Base-by-base conservation (phyloP, 345 rosid genomes). In the Abelmoschus esculentus region DNA sequence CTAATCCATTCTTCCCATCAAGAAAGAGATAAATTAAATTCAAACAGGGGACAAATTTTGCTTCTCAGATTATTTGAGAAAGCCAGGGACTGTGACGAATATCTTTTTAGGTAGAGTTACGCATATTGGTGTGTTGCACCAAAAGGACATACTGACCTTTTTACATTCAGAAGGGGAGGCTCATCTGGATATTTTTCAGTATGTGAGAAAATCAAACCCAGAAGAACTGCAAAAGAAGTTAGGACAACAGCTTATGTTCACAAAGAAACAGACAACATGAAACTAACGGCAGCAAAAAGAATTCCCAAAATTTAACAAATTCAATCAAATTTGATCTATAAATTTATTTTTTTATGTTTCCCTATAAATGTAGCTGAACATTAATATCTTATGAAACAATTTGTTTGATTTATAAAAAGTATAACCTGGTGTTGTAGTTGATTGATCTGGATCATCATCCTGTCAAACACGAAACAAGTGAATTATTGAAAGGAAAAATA, bases 121-220 rank as follows among this genome's bases (percentile, higher is more conserved):
- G 67, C 67, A 62, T 42, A 59, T 29, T 15, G 42, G n/a, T 59
- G 52, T 64, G 70, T 22, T 55, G 60, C 77, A 67, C 11, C 14
- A 9, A 7, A 56, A 73, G 73, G 64, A 59, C 28, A 70, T 10
- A 73, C 85, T 56, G 28, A 89, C 98, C 97, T 91, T 79, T 74
- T 87, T 31, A 87, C 89, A 76, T 87, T 84, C 73, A 91, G 70
- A 69, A 90, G 93, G 5, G 99, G 99, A 68, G 85, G 84, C 72
- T 90, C 96, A 61, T 91, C 99, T 0, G 99, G 99, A 73, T 95
- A 95, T 53, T 83, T 86, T 77, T 88, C 90, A 13, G 96, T 86
- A 85, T 95, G 99, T 0, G 96, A 79, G 80, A 95, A 95, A 81
- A 91, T 75, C 80, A 95, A 84, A 78, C 83, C 99, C 58, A 95